Conservation (phyloP, 2,329 filamentous ascomycete species). For the Cladosporium sp. region DNA sequence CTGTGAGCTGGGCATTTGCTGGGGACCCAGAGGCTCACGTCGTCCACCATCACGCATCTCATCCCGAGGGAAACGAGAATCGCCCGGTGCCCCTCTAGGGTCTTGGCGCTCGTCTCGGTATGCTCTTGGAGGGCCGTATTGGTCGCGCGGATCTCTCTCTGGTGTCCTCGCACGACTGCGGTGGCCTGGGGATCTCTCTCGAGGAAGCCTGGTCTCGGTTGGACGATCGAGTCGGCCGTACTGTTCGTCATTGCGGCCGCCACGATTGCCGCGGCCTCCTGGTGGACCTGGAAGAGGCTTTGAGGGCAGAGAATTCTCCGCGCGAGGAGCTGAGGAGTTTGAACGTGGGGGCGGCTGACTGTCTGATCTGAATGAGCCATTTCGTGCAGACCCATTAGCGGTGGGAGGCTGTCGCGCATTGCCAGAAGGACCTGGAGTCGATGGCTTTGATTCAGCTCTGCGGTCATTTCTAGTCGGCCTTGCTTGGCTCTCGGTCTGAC, state of each 20-base stretch:
- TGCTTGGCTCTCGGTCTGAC: not conserved
- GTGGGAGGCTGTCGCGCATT: constrained; percentile 17
- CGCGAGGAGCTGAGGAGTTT: constrained; percentile 45
- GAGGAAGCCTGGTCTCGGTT: constrained; percentile 32
- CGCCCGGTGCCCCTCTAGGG: not conserved
- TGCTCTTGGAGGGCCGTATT: constrained; percentile 3
- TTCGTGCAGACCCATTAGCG: constrained; percentile 26
- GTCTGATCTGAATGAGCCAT: constrained; percentile 31
- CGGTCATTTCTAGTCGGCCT: constrained; percentile 3
- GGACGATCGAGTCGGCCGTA: constrained; percentile 44
- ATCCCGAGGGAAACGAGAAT: constrained; percentile 7
- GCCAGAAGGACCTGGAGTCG: constrained; percentile 19
- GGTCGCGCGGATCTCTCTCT: constrained; percentile 23
- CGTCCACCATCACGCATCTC: constrained; percentile 1
- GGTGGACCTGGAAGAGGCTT: constrained; percentile 15
- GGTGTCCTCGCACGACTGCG: constrained; percentile 37
- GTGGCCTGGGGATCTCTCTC: constrained; percentile 39
- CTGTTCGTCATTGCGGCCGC: constrained; percentile 25
- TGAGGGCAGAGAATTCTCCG: constrained; percentile 16
- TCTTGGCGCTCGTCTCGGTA: constrained; percentile 8
- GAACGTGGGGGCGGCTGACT: constrained; percentile 28
- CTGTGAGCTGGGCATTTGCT: constrained; percentile 8
- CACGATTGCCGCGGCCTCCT: constrained; percentile 3
- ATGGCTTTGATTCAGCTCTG: constrained; percentile 18
- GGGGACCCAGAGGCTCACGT: constrained; percentile 3